These are phyloP conservation scores for Astrothelium macrocarpum DNA, from an alignment of 495 filamentous ascomycete species.

Conservation along the genomic window DNA sequence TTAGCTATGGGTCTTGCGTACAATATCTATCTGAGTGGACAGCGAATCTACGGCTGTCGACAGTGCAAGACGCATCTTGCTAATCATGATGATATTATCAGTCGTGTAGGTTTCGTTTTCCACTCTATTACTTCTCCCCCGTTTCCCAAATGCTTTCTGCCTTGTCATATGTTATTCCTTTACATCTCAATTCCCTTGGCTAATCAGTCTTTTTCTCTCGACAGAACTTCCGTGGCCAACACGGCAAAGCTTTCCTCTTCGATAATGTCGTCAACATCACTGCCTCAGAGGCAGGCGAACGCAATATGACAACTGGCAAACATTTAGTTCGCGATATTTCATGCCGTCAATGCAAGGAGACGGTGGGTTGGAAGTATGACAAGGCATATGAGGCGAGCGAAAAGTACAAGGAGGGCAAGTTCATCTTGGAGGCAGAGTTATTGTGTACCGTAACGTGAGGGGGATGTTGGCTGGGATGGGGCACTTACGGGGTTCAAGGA, in stretches of 20 bases:
- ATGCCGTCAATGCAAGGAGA: conserved; percentile 80
- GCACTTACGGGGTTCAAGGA: background rate
- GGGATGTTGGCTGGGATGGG: background rate
- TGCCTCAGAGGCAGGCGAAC: conserved; percentile 69
- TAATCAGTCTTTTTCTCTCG: background rate
- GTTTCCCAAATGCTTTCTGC: background rate
- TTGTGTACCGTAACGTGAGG: conserved; percentile 56
- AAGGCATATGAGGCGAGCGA: conserved; percentile 84
- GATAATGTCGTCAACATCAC: conserved; percentile 84
- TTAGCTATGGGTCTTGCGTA: conserved; percentile 88
- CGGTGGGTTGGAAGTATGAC: conserved; percentile 98
- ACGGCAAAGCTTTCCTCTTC: conserved; percentile 97
- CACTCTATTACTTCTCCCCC: conserved; percentile 1
- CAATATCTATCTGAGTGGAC: conserved; percentile 86
- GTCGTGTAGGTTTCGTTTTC: conserved; percentile 69
- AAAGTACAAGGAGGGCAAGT: conserved; percentile 99
- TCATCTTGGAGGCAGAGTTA: conserved; percentile 88
- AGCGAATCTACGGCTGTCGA: conserved; percentile 92
- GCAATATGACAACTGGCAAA: conserved; percentile 96
- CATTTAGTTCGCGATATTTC: conserved; percentile 89
- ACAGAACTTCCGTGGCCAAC: conserved; percentile 96
- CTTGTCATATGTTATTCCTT: conserved; percentile 8
- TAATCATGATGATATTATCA: conserved; percentile 92
- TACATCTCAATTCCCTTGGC: background rate
- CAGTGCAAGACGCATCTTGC: conserved; percentile 90